Conservation (phyloP, 1,284 basidiomycete species). For the Pisolithus thermaeus region DNA sequence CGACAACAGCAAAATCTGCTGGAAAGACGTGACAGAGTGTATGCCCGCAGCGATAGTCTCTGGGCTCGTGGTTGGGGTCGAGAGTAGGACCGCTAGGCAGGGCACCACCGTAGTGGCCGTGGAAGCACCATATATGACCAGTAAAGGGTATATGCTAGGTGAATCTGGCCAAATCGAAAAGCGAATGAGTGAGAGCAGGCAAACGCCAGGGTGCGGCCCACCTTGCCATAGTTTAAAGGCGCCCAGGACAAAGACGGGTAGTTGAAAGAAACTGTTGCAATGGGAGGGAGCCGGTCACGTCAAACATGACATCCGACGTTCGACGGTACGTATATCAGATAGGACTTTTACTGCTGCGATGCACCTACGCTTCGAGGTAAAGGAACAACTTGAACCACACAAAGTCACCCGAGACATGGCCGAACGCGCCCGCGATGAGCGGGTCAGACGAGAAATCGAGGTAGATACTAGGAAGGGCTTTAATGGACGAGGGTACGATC, state of each 20-base stretch:
- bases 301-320: not conserved
- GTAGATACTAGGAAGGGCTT: constrained; percentile 41
- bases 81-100: constrained; percentile 56
- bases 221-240: constrained; percentile 62
- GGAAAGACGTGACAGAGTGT: constrained; percentile 37
- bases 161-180: constrained; percentile 32
- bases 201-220: constrained; percentile 22
- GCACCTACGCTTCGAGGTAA: constrained; percentile 48
- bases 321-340: too few relatives aligned
- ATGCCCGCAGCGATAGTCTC: constrained; percentile 30
- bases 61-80: constrained; percentile 34
- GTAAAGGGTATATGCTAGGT: constrained; percentile 43
- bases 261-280: constrained; percentile 48
- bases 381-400: constrained; percentile 67
- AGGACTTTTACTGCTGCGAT: too few relatives aligned
- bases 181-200: not conserved
- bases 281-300: too few relatives aligned
- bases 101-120: constrained; percentile 74
- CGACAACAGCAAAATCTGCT: constrained; percentile 52
- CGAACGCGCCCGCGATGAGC: constrained; percentile 49
- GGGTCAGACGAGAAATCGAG: constrained; percentile 55
- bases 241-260: constrained; percentile 72
- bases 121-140: constrained; percentile 73
- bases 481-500: constrained; percentile 42
- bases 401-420: constrained; percentile 35